Evolutionary conservation across 148 eudicot genomes (phyloP), one percentile per base, ranked within the genome.

Genomic region (Fagopyrum tataricum): DNA sequence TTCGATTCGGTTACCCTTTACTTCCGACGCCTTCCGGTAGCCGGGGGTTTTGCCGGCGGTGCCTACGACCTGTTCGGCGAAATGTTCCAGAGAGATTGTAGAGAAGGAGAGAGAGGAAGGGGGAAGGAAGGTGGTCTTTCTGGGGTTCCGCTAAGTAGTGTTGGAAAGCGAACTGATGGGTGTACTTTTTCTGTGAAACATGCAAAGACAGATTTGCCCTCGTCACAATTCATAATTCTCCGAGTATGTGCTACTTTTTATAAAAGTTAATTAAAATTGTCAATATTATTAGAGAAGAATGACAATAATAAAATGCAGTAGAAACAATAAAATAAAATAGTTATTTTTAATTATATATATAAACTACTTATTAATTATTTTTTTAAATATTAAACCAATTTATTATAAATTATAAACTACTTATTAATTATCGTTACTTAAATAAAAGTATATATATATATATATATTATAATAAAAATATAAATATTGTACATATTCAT

Each of bases 121-220:
- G 71, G 40, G 83, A 75, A 73, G 52, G 76, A 48, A 73, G 47
- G 67, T 52, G 74, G 72, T 68, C 46, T 37, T 67, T 67, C 44
- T 67, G 76, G 81, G 76, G 82, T 81, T 74, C 87, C 76, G 81
- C 82, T 78, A 72, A 72, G 85, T 71, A 81, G 74, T 75, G 81
- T 82, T 83, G 88, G 89, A 86, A 85, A 86, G 87, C 86, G 83
- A 89, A 86, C 81, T 78, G 80, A 59, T 79, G 78, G 81, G 20
- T 78, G 20, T 78, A 79, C 74, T 85, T 89, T 85, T 46, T 56
- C 4, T 67, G 26, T 0, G 1, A 4, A 0, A 13, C 1, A 0
- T 31, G 2, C 14, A 83, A 80, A 72, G 85, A 91, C 92, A 3
- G 61, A 76, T 21, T 23, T 56, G 37, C 64, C 64, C 64, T 56